Evolutionary conservation across 805 yeast genomes (phyloP), one percentile per base, ranked within the genome.

Genomic region (Hanseniaspora occidentalis): DNA sequence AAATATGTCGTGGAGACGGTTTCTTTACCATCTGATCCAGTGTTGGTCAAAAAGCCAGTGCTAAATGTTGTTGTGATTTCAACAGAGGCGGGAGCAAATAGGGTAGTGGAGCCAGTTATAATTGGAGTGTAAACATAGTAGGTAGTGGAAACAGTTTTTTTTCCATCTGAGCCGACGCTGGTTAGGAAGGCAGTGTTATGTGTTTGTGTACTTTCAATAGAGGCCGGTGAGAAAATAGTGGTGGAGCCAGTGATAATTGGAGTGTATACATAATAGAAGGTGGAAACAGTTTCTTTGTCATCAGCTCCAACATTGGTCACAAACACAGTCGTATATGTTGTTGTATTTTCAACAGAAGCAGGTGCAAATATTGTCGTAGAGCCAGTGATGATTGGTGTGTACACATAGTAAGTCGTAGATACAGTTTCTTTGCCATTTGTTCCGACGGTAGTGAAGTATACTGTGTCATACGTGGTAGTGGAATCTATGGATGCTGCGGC

Each of bases 401-500:
- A 4, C 10, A 40, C 39, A 18, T 22, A 40, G 9, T 22, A 35
- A 13, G 42, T 35, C 1, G 36, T 36, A 18, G 36, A 23, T 10
- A 11, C 36, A 22, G 42, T 40, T 16, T 23, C 17, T n/a, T 11
- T 10, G 2, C 31, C 14, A 35, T 40, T 39, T 17, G 5, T 5
- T n/a, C 42, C 42, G n/a, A 26, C 36, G 23, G 19, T 17, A 33
- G 42, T 25, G 24, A 19, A 34, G 23, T 36, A 39, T 16, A 34
- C 24, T 13, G 41, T 39, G n/a, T 35, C 31, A 23, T 38, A 38
- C 9, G 42, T 35, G 3, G 36, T 39, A 26, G n/a, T n/a, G 8
- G 21, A 17, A 31, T 40, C 42, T 6, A 41, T 43, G 20, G 36
- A 27, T 2, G 38, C 33, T 10, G 47, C 43, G 3, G 40, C 35